A percentile compares a stretch with the other conserved stretches of the same genome.
Conservation (phyloP, 2,329 filamentous ascomycete species). For the Elsinoe perseae region DNA sequence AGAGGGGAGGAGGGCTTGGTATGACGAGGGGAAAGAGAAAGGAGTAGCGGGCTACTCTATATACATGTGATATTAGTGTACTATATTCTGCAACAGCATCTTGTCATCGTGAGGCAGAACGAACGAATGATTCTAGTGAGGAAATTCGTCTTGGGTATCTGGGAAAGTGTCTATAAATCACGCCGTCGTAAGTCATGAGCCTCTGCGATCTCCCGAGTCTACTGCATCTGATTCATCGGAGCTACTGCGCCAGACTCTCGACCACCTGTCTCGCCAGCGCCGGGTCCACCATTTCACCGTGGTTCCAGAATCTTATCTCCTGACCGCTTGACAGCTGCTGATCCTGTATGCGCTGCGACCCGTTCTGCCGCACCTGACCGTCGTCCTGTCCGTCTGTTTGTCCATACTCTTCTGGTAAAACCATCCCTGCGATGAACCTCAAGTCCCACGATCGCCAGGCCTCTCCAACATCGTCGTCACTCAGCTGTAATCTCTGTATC, state of each 20-base stretch:
- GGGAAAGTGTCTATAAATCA: background rate
- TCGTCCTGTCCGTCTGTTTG: background rate
- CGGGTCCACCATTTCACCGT: conserved; percentile 1
- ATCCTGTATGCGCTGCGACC: background rate
- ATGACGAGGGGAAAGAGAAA: background rate
- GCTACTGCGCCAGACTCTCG: background rate
- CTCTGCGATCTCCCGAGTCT: background rate
- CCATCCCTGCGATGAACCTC: conserved; percentile 21
- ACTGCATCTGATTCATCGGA: background rate
- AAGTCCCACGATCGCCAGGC: conserved; percentile 21
- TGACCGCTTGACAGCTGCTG: background rate
- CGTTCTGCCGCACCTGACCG: background rate
- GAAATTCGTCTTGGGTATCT: conserved; percentile 3
- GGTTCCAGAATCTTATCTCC: background rate
- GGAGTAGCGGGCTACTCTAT: background rate
- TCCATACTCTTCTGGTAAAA: conserved; percentile 18
- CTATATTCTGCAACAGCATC: background rate
- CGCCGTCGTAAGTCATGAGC: background rate
- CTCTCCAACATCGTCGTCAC: conserved; percentile 17
- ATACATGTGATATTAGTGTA: background rate
- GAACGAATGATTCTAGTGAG: too few relatives aligned
- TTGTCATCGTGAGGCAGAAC: too few relatives aligned
- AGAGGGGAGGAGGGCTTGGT: background rate
- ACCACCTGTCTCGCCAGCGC: background rate
- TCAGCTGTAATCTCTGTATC: conserved; percentile 7